Percentiles rank a stretch among this genome's conserved stretches.
These are phyloP conservation scores for Cladosporium cucumerinum DNA, from an alignment of 2,329 filamentous ascomycete species.

Conservation along the genomic window DNA sequence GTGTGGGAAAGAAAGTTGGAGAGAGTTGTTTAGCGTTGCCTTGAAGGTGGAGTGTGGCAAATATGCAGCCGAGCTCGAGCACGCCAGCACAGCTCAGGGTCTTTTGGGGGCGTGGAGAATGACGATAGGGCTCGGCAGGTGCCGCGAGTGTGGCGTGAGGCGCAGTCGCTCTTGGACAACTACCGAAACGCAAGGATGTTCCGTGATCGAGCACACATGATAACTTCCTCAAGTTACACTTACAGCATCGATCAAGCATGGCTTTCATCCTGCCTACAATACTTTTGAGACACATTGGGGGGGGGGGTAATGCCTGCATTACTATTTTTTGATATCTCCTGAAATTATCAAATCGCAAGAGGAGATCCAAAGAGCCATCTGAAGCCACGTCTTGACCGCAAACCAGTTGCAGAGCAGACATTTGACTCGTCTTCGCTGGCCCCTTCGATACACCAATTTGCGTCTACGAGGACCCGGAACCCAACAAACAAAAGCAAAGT, in stretches of 20 bases:
- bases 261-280: background rate
- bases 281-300: background rate
- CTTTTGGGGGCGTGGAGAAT: background rate
- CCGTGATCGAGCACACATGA: background rate
- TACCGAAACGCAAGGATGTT: background rate
- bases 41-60: slow-evolving; percentile 8
- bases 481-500: background rate
- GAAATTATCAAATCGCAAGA: background rate
- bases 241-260: background rate
- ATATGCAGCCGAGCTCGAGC: background rate
- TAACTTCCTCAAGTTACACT: background rate
- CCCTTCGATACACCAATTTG: background rate
- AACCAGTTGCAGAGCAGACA: background rate
- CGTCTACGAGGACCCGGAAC: background rate
- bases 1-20: background rate
- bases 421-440: background rate
- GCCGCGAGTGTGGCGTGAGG: background rate
- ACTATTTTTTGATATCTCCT: background rate
- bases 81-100: background rate
- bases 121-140: background rate
- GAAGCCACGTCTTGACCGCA: background rate
- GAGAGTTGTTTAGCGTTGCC: background rate
- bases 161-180: background rate
- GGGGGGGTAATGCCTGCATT: background rate
- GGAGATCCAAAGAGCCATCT: background rate